A percentile compares a stretch with the other conserved stretches of the same genome.
phyloP scores from a whole-genome alignment of 495 filamentous ascomycete genomes.

The Hypoxylon cercidicola region DNA sequence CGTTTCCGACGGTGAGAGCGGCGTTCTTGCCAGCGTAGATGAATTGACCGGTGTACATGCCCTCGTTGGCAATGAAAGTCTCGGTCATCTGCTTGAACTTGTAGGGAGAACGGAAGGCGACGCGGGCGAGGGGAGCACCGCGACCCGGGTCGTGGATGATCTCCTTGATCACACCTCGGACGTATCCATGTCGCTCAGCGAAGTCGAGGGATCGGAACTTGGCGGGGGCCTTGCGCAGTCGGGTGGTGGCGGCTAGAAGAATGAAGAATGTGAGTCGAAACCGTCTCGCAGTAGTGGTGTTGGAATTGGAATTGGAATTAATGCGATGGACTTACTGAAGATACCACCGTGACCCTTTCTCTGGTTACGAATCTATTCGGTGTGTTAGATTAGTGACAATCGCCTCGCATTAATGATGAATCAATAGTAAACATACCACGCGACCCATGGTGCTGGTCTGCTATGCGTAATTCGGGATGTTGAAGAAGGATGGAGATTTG shows the following conservation, averaged over 20 bases:
- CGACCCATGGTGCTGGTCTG: conserved; percentile 59
- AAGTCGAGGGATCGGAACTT: conserved; percentile 96
- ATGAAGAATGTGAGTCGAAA: conserved; percentile 38
- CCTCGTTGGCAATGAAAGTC: conserved; percentile 99
- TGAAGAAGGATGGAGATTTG: conserved; percentile 31
- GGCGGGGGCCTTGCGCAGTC: conserved; percentile 85
- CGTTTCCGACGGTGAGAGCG: conserved; percentile 91
- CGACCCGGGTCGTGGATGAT: conserved; percentile 99
- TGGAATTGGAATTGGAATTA: conserved; percentile 31
- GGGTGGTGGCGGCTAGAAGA: conserved; percentile 68
- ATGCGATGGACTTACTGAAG: conserved; percentile 77
- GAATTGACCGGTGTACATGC: conserved; percentile 99
- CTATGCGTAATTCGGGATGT: conserved; percentile 47
- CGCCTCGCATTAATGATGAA: neutral
- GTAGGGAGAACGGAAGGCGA: conserved; percentile 94
- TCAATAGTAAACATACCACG: conserved; percentile 56
- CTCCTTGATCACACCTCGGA: conserved; percentile 96
- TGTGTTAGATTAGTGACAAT: conserved; percentile 33
- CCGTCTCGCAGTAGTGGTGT: neutral
- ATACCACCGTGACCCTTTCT: conserved; percentile 98
- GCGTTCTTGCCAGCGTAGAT: conserved; percentile 99
- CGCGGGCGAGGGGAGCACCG: conserved; percentile 96
- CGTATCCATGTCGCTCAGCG: conserved; percentile 95
- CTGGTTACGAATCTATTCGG: conserved; percentile 85
- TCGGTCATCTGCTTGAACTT: conserved; percentile 88